phyloP scores from a whole-genome alignment of 768 basidiomycete genomes.

The Suillus weaverae region DNA sequence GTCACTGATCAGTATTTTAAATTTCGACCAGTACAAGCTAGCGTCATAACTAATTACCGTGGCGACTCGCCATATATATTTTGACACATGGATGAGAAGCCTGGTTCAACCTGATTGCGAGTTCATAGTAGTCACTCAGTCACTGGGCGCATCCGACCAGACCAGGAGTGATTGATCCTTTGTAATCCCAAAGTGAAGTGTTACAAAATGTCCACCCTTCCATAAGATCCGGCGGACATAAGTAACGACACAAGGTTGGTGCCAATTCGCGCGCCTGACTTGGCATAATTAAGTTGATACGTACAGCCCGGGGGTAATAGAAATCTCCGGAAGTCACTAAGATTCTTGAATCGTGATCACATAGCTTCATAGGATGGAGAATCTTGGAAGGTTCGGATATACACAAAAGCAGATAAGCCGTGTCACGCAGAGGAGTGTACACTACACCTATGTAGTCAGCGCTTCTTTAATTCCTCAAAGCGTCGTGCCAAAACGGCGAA shows the following conservation, averaged over 20 bases:
- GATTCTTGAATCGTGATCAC: neutral
- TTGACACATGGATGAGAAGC: neutral
- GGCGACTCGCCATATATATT: neutral
- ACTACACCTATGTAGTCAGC: conserved; percentile 38
- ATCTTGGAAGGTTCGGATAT: neutral
- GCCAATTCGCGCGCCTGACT: conserved; percentile 4
- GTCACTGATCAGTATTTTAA: neutral
- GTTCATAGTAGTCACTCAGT: neutral
- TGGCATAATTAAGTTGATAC: conserved; percentile 8
- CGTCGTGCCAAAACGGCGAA: conserved; percentile 76
- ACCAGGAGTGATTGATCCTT: neutral
- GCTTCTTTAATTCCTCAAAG: conserved; percentile 87
- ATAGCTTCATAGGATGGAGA: conserved; percentile 1
- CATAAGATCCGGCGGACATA: conserved; percentile 4
- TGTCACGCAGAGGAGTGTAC: neutral
- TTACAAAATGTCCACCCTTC: neutral
- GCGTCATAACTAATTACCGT: neutral
- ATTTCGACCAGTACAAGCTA: neutral
- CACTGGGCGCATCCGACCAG: neutral
- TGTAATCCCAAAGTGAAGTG: neutral
- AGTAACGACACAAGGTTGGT: neutral
- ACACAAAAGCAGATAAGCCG: conserved; percentile 6
- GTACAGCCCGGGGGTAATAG: conserved; percentile 8
- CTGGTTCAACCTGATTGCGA: neutral
- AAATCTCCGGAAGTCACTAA: conserved; percentile 2